Evolutionary conservation across 2,329 filamentous ascomycete species (phyloP).

Genomic region (Septoria linicola): DNA sequence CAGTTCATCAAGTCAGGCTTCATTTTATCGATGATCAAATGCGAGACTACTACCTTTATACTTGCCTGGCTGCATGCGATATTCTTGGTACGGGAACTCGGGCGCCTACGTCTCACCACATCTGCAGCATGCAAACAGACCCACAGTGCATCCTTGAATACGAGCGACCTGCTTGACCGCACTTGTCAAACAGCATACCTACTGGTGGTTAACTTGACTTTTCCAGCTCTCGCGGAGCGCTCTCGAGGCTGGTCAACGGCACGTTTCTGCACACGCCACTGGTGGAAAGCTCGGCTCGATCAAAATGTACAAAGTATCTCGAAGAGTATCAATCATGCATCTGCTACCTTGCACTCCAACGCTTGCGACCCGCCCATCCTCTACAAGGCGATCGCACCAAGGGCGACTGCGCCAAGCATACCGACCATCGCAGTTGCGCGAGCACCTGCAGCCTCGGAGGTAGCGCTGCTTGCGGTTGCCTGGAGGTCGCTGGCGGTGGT

Average conservation of each 20-base stretch:
- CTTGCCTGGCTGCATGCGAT: too few relatives aligned
- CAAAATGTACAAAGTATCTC: constrained; percentile 2
- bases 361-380: background rate
- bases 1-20: too few relatives aligned
- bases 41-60: too few relatives aligned
- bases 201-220: too few relatives aligned
- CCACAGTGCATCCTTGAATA: background rate
- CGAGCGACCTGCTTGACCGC: background rate
- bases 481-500: constrained; percentile 8
- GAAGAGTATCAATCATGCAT: background rate
- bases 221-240: too few relatives aligned
- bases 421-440: constrained; percentile 30
- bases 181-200: background rate
- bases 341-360: background rate
- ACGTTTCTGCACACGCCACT: too few relatives aligned
- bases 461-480: constrained; percentile 7
- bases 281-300: background rate
- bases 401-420: constrained; percentile 30
- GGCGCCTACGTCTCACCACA: constrained; percentile 6
- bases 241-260: too few relatives aligned
- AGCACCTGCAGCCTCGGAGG: constrained; percentile 21
- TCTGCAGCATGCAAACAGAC: constrained; percentile 1
- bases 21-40: too few relatives aligned
- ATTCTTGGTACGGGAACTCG: background rate
- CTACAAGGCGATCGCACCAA: constrained; percentile 32